Base-by-base conservation (phyloP, 2,329 filamentous ascomycete species). In the Ophiostoma ips region DNA sequence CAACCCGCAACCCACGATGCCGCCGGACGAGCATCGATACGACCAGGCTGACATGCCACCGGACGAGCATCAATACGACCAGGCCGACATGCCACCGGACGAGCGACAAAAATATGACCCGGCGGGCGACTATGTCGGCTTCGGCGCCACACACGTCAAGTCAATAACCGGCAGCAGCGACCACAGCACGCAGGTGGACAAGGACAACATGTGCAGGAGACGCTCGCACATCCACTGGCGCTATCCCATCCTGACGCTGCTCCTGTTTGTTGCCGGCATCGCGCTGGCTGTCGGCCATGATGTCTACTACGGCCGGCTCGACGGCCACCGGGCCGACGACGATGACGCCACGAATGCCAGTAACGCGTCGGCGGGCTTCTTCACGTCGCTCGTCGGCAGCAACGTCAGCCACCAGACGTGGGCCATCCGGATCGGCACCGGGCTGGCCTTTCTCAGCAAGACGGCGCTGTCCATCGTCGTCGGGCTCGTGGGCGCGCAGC, bases 371-470 rank as follows among this genome's bases (percentile, higher is more conserved):
- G 7, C 21, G 11, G 24, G 24, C 24, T 28, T 28, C 24, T 8
- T 28, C 24, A 28, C 24, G 24, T 28, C 44, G 2, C 30, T 41
- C 44, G 24, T 46, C 9, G n/a, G 33, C 15, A 34, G 16, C 24
- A 16, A 4, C 36, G 41, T 10, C 19, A 35, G 28, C n/a, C 7
- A n/a, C 35, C 50, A 52, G 47, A 46, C 47, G 15, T 52, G 46
- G 46, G 50, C 50, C 3, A n/a, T 52, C 16, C 50, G 50, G 7
- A 28, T 49, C 30, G 50, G 50, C 43, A 52, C 47, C n/a, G 43
- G 36, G 3, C 21, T 52, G 3, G 50, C 47, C 10, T 49, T 52
- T 8, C 47, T 52, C 30, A 45, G 37, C 21, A 52, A 50, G 43
- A 43, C 50, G 19, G 35, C 18, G 3, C 43, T 52, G 10, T 15